These are phyloP conservation scores for Vanilla planifolia DNA, from an alignment of 106 monocot genomes.

Conservation along the genomic window DNA sequence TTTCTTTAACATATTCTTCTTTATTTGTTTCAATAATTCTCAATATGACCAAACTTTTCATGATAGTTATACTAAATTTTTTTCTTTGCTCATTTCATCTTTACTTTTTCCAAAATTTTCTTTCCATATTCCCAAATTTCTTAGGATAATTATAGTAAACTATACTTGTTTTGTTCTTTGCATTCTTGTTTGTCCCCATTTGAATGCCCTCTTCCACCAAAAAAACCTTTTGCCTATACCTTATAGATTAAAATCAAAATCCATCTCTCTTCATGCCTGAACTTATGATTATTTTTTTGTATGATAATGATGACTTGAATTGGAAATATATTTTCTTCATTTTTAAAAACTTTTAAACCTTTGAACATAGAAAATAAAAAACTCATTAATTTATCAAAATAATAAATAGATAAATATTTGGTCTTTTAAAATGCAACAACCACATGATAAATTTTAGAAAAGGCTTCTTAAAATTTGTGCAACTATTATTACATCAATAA, in stretches of 20 bases:
- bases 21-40: too few relatives aligned
- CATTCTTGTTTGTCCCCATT: not conserved
- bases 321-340: conserved; percentile 1
- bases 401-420: not conserved
- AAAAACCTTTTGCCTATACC: not conserved
- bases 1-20: too few relatives aligned
- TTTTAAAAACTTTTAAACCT: not conserved
- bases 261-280: not conserved
- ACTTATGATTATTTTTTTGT: not conserved
- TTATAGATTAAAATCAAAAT: not conserved
- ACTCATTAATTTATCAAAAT: not conserved
- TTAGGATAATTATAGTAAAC: not conserved
- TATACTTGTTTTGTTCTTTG: not conserved
- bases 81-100: too few relatives aligned
- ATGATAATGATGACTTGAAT: not conserved
- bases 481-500: conserved; percentile 1
- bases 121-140: not conserved
- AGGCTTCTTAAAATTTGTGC: conserved; percentile 4
- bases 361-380: not conserved
- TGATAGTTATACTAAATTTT: too few relatives aligned
- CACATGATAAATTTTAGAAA: not conserved
- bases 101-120: too few relatives aligned
- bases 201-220: not conserved
- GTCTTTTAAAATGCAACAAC: not conserved
- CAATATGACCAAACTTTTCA: too few relatives aligned